Conservation (phyloP, 2,329 filamentous ascomycete genomes). For the Trichoderma endophyticum region DNA sequence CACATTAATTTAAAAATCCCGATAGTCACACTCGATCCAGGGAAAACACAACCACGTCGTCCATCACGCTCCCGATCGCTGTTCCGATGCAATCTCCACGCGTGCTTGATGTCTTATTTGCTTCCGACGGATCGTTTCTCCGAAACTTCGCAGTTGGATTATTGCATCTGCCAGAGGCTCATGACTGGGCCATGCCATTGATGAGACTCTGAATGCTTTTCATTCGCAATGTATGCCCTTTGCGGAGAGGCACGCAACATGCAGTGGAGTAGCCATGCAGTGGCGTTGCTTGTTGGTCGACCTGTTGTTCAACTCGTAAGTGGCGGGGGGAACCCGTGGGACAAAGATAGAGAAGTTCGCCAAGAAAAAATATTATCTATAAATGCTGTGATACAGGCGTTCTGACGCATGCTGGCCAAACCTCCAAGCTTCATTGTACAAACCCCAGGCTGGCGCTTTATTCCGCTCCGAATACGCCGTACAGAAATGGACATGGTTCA, state of each 20-base stretch:
- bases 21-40: background rate
- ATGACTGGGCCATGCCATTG: background rate
- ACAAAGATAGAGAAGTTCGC: background rate
- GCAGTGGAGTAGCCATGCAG: too few species aligned
- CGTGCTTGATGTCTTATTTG: background rate
- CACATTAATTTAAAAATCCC: background rate
- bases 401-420: background rate
- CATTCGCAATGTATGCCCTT: background rate
- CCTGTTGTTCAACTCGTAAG: background rate
- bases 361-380: background rate
- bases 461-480: background rate
- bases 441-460: background rate
- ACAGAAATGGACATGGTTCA: background rate
- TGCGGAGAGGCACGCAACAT: background rate
- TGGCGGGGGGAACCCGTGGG: too few species aligned
- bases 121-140: background rate
- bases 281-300: background rate
- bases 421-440: background rate
- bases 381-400: background rate
- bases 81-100: background rate
- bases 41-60: background rate
- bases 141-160: background rate
- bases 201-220: background rate
- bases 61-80: background rate
- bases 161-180: background rate